Evolutionary conservation across 1,139 yeast genomes (phyloP).

Genomic region (Pichia sp.): DNA sequence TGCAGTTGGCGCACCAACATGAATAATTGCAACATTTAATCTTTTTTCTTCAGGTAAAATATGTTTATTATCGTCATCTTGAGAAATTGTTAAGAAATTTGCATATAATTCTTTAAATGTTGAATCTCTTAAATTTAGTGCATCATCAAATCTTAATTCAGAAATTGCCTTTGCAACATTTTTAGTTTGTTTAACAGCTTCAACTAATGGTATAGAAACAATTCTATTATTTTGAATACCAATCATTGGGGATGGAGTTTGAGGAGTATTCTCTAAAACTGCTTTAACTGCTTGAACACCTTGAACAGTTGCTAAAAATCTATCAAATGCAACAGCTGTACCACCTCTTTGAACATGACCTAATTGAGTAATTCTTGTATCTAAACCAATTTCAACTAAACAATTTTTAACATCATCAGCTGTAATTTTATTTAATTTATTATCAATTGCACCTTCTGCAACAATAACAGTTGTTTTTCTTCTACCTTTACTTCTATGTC

Average conservation of each 20-base stretch:
- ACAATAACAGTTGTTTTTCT: constrained; percentile 93
- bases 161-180: constrained; percentile 83
- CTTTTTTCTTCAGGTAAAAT: constrained; percentile 44
- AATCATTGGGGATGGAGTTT: constrained; percentile 92
- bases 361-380: constrained; percentile 88
- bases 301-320: constrained; percentile 86
- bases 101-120: constrained; percentile 76
- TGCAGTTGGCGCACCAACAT: constrained; percentile 96
- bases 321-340: constrained; percentile 89
- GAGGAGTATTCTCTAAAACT: constrained; percentile 80
- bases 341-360: constrained; percentile 99
- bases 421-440: constrained; percentile 73
- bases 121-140: constrained; percentile 81
- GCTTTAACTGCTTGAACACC: constrained; percentile 98
- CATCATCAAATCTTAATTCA: constrained; percentile 71
- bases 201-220: constrained; percentile 75
- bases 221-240: constrained; percentile 84
- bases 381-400: constrained; percentile 77
- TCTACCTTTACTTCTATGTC: constrained; percentile 83
- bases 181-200: constrained; percentile 81
- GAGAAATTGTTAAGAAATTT: constrained; percentile 63
- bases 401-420: constrained; percentile 75
- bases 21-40: constrained; percentile 71
- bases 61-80: constrained; percentile 55
- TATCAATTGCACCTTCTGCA: constrained; percentile 95